These are phyloP conservation scores for Rhynchospora breviuscula DNA, from an alignment of 176 grass and related monocot species.

Conservation along the genomic window DNA sequence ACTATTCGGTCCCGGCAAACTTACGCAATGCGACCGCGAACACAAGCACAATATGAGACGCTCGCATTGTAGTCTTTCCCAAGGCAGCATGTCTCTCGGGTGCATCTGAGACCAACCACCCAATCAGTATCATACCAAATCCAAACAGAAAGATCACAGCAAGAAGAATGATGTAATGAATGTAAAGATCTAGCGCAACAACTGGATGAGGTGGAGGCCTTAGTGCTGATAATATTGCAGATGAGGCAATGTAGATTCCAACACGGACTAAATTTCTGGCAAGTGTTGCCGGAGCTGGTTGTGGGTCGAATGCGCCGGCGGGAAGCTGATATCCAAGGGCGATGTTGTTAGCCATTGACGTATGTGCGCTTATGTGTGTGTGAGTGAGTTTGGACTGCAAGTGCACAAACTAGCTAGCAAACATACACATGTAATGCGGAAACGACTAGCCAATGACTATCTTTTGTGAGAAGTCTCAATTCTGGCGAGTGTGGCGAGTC, in stretches of 20 bases:
- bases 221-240: background rate
- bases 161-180: background rate
- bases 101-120: background rate
- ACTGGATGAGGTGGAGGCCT: background rate
- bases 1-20: background rate
- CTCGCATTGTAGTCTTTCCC: background rate
- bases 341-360: background rate
- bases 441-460: no score
- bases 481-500: no score
- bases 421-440: no score
- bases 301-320: background rate
- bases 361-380: background rate
- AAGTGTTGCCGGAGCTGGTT: background rate
- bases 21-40: background rate
- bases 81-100: background rate
- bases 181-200: background rate
- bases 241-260: slow-evolving; percentile 2
- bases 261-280: background rate
- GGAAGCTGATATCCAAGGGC: background rate
- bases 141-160: background rate
- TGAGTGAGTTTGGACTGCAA: no score
- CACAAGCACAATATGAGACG: background rate
- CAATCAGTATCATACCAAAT: background rate
- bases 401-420: no score
- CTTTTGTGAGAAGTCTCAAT: no score